Evolutionary conservation across 106 monocot genomes (phyloP), one percentile per base, ranked within the genome.

Genomic region (Vanilla planifolia): DNA sequence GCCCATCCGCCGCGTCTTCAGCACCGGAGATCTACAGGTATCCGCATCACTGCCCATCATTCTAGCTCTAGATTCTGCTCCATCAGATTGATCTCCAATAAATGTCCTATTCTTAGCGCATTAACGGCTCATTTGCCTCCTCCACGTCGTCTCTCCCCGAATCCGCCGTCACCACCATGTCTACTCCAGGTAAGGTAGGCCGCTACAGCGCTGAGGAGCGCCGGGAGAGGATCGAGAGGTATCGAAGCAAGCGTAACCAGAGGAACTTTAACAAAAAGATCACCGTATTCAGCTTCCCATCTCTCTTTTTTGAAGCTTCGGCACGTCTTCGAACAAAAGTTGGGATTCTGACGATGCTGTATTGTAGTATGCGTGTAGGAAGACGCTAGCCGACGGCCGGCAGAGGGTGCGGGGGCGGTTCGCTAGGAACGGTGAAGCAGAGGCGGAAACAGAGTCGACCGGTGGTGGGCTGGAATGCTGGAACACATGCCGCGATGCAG

Each of bases 221-320:
- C 21, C 82, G 68, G 68, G 83, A 83, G 62, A 74, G 71, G 67
- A 80, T 92, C 43, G 83, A 86, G 35, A 62, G 80, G 62, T 92
- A 92, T 32, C 74, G 83, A 13, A 80, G 41, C 77, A 92, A 92
- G 71, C 71, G 92, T 0, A 74, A 77, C 55, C 86, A 83, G 17
- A 68, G 92, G 28, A 92, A 92, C 36, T 92, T 92, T 68, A 86
- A 92, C 29, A 92, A 86, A 63, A 92, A 86, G 62, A 83, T 92
- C 65, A 92, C 83, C 29, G 92, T 92, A 81, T 20, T n/a, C n/a
- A n/a, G n/a, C n/a, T n/a, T n/a, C n/a, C n/a, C n/a, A n/a, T n/a
- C n/a, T n/a, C n/a, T n/a, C n/a, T n/a, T n/a, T n/a, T 15, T 22
- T 51, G 6, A 4, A 19, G 23, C 13, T 19, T 24, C 34, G 0